Percentiles rank a stretch among this genome's conserved stretches.
These are phyloP conservation scores for Fusarium tricinctum DNA, from an alignment of 2,329 filamentous ascomycete species.

Conservation along the genomic window DNA sequence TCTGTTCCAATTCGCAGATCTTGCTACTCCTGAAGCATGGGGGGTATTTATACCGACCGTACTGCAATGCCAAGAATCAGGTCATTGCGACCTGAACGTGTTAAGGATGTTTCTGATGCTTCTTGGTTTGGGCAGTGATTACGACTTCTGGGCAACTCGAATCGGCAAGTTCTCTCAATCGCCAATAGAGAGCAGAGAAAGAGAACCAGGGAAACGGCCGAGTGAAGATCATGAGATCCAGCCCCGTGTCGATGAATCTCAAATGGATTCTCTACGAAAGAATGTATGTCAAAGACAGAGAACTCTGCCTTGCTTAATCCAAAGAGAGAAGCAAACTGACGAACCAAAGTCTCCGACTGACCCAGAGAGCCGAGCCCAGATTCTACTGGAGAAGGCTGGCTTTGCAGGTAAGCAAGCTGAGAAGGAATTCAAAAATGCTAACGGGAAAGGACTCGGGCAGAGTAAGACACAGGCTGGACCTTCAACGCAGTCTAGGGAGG, in stretches of 20 bases:
- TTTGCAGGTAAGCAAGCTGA: background rate
- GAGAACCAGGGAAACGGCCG: background rate
- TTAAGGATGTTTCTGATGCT: slow-evolving; percentile 27
- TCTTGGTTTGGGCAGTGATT: slow-evolving; percentile 27
- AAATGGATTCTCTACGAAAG: slow-evolving; percentile 1
- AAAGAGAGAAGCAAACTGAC: background rate
- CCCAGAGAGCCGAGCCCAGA: background rate
- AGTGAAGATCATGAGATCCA: slow-evolving; percentile 1
- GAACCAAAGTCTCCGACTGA: background rate
- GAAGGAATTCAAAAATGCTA: background rate
- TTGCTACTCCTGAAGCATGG: slow-evolving; percentile 30
- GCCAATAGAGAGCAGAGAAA: background rate
- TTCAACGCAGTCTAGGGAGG: background rate
- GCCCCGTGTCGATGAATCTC: background rate
- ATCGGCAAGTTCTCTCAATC: background rate
- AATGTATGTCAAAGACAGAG: slow-evolving; percentile 21
- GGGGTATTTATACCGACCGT: slow-evolving; percentile 8
- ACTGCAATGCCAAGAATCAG: background rate
- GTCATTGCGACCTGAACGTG: slow-evolving; percentile 7
- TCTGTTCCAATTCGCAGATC: slow-evolving; percentile 42
- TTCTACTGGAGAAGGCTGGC: slow-evolving; percentile 1
- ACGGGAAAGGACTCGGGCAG: no score
- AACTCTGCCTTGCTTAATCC: background rate
- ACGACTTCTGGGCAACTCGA: slow-evolving; percentile 26
- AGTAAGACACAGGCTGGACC: background rate